Evolutionary conservation across 345 rosid species (phyloP), one percentile per base, ranked within the genome.

Genomic region (Salix koriyanagi): DNA sequence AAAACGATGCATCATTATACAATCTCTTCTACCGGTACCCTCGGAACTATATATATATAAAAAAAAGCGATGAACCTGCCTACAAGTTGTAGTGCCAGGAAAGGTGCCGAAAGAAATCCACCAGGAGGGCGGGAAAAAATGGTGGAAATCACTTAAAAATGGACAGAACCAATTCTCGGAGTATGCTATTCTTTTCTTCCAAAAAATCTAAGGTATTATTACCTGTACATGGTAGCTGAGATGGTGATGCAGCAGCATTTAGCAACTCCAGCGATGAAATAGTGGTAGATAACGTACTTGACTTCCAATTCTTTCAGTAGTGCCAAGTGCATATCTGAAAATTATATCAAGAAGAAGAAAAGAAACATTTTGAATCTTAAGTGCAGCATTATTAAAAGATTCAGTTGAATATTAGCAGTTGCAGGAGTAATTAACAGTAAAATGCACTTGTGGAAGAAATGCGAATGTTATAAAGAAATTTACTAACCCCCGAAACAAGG

Each of bases 401-500:
- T 32, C 34, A 32, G 34, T 32, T 32, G 34, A 32, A 32, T 32
- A 32, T 32, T 32, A 48, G 54, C 19, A 48, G 16, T 14, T 48
- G 54, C 54, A 48, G 54, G 16, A 48, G 21, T 48, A 10, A 61
- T 32, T 7, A 25, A 46, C 37, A 25, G 18, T 6, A 15, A 25
- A 14, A 25, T 26, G 72, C 9, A 25, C 72, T 16, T 70, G 37
- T 23, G 58, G 28, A 70, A 70, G 15, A 12, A 28, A 44, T 32
- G 67, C n/a, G 11, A 67, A 78, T 65, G 39, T 16, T 8, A 7
- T 26, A 11, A 19, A 13, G 56, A 68, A 28, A 32, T 73, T 34
- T 69, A 72, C 80, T 69, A 39, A 68, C 65, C 78, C 28, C 28
- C 19, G 36, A 5, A 65, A 68, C 26, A 67, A 21, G n/a, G 75